phyloP scores from a whole-genome alignment of 495 filamentous ascomycete genomes.

The Xylaria venustula region DNA sequence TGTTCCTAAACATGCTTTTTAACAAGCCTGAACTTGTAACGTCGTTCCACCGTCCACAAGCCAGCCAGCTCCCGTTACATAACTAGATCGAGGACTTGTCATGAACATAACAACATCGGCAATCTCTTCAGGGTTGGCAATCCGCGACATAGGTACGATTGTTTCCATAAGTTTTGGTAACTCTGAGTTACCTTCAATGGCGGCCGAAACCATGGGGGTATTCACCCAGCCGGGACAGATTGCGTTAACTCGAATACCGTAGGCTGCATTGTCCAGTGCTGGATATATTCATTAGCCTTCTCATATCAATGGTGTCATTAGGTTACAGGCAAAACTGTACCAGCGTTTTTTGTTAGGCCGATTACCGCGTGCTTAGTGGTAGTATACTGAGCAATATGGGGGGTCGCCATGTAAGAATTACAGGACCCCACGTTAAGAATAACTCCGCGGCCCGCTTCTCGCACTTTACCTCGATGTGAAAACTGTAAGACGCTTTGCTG shows the following conservation, averaged over 20 bases:
- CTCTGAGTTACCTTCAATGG: not conserved
- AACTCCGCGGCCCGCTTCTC: constrained; percentile 36
- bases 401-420: constrained; percentile 34
- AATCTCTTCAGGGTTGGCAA: constrained; percentile 41
- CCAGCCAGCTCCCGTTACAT: constrained; percentile 31
- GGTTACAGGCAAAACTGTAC: not conserved
- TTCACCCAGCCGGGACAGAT: constrained; percentile 44
- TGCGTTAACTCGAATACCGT: constrained; percentile 44
- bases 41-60: constrained; percentile 29
- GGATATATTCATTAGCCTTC: no score
- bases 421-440: constrained; percentile 48
- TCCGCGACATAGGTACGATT: constrained; percentile 30
- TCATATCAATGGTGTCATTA: not conserved
- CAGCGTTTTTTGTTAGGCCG: constrained; percentile 38
- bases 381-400: constrained; percentile 37
- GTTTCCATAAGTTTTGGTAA: constrained; percentile 12
- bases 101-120: constrained; percentile 44
- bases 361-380: constrained; percentile 46
- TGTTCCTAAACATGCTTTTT: not conserved
- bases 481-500: no score
- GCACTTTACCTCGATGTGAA: no score
- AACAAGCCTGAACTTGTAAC: no score
- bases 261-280: constrained; percentile 33
- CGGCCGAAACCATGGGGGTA: constrained; percentile 37
- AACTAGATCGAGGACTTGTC: constrained; percentile 40